A percentile compares a stretch with the other conserved stretches of the same genome.
phyloP scores from a whole-genome alignment of 352 stramenopile species.

The Globisporangium yorkense region DNA sequence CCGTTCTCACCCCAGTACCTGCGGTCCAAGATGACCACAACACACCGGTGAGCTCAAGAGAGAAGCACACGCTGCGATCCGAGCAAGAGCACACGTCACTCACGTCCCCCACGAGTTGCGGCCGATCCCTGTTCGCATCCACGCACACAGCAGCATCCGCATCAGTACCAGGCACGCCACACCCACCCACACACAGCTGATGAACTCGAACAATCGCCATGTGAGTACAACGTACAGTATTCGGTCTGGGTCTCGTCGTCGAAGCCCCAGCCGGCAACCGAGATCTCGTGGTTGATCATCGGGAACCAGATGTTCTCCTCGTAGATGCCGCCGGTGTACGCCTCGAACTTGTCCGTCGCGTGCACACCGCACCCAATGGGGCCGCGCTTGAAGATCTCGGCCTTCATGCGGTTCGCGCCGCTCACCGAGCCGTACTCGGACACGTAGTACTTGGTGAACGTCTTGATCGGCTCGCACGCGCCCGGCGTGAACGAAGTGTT shows the following conservation, averaged over 20 bases:
- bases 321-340: conserved; percentile 79
- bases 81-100: background rate
- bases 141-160: background rate
- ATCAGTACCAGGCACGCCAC: background rate
- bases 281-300: conserved; percentile 88
- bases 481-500: conserved; percentile 85
- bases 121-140: conserved; percentile 55
- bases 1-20: conserved; percentile 90
- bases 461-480: conserved; percentile 79
- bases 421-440: conserved; percentile 87
- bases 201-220: no score
- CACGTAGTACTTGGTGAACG: conserved; percentile 88
- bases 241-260: conserved; percentile 82
- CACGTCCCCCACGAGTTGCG: conserved; percentile 89
- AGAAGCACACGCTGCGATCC: background rate
- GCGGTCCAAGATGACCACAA: background rate
- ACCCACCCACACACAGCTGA: no score
- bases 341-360: conserved; percentile 80
- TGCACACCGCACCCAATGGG: conserved; percentile 87
- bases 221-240: conserved; percentile 62
- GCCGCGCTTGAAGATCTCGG: conserved; percentile 89
- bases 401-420: conserved; percentile 87
- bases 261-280: conserved; percentile 83
- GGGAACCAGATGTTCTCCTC: conserved; percentile 78
- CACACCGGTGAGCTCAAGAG: background rate